A percentile compares a stretch with the other conserved stretches of the same genome.
These are phyloP conservation scores for Phytopythium vexans DNA, from an alignment of 352 stramenopile species.

Conservation along the genomic window DNA sequence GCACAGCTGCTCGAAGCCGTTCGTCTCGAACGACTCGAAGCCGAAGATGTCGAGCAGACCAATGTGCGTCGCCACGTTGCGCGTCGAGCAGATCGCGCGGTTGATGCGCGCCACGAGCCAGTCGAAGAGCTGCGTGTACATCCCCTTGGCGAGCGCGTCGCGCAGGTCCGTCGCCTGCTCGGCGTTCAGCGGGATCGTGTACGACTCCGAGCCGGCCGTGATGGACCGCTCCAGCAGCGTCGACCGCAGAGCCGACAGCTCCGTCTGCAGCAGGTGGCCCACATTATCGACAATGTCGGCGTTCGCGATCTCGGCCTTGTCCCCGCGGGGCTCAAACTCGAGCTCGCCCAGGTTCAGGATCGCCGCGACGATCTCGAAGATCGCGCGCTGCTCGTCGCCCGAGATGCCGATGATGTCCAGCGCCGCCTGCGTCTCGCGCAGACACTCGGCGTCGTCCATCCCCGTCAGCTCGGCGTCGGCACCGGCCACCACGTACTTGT, in stretches of 20 bases:
- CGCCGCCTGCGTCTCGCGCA: constrained; percentile 85
- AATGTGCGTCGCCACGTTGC: constrained; percentile 80
- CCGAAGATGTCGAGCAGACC: constrained; percentile 95
- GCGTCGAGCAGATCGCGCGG: constrained; percentile 74
- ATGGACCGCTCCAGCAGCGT: constrained; percentile 91
- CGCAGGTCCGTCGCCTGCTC: constrained; percentile 89
- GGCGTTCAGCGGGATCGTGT: constrained; percentile 88
- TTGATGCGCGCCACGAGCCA: constrained; percentile 93
- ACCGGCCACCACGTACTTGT: constrained; percentile 76
- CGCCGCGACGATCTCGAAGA: constrained; percentile 94
- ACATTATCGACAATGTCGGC: constrained; percentile 56
- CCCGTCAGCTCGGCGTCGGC: constrained; percentile 51
- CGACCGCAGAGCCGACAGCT: constrained; percentile 70
- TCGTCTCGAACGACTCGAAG: constrained; percentile 92
- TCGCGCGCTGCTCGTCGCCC: constrained; percentile 85
- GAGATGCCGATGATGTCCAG: constrained; percentile 90
- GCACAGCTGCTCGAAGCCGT: constrained; percentile 90
- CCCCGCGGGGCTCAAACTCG: constrained; percentile 76
- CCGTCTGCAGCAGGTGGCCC: constrained; percentile 52
- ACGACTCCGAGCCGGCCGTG: constrained; percentile 91
- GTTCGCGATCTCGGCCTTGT: constrained; percentile 57
- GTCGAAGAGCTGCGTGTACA: constrained; percentile 96
- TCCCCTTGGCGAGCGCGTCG: constrained; percentile 95
- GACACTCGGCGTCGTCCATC: constrained; percentile 66
- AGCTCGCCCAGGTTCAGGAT: constrained; percentile 97